Base-by-base conservation (phyloP, 768 basidiomycete species). In the Guyanaporus albipodus region DNA sequence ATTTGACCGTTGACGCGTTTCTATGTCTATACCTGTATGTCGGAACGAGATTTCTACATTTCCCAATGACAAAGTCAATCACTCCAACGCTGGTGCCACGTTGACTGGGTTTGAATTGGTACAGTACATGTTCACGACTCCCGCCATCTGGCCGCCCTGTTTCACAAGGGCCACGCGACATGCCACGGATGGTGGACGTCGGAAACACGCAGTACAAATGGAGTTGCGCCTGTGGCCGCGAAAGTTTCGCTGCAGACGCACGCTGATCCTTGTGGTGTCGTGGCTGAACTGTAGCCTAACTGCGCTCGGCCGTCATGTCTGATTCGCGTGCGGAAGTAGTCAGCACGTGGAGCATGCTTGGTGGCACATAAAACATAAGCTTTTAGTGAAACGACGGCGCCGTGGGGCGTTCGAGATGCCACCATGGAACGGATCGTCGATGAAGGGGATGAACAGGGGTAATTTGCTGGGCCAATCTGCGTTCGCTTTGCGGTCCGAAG, bases 1-100 rank as follows among this genome's bases (percentile, higher is more conserved):
- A 48, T 53, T 48, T 62, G 57, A n/a, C n/a, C n/a, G n/a, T n/a
- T n/a, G n/a, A 46, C 41, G 44, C 35, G 57, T 62, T 52, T 59
- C 57, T 23, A 58, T 42, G 50, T 17, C 48, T 40, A 42, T 26
- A 31, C 34, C 23, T 3, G 21, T 15, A 37, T 14, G 39, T 15
- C 23, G 17, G 36, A 44, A 35, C 24, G 17, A 38, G 27, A 28
- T 35, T 38, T 40, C 44, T 37, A 31, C 52, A 57, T 48, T 61
- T 51, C 39, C 35, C 33, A 22, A 34, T 48, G 49, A 42, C 52
- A 52, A 59, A 62, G 58, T 49, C 50, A 59, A 59, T 52, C 56
- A 42, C 44, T 50, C 40, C 47, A 56, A 61, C 47, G 48, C 57
- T 46, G 45, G 52, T 35, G 44, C 47, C 47, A 49, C 48, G 48